Percentiles rank a stretch among this genome's conserved stretches.
Conservation (phyloP, 352 stramenopile genomes). For the Phytopythium mirpurense region DNA sequence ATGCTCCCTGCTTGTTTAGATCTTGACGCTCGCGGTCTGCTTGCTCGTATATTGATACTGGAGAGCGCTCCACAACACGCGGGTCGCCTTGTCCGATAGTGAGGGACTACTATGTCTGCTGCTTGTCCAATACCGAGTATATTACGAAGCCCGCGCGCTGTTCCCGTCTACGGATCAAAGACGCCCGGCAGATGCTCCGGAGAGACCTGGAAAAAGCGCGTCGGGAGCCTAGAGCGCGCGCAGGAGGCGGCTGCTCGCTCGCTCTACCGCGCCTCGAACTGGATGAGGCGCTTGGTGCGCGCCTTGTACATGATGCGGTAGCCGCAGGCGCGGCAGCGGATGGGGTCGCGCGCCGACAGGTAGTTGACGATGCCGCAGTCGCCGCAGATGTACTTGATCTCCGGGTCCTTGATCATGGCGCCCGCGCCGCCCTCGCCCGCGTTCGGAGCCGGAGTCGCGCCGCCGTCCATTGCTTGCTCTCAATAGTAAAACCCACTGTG, state of each 20-base stretch:
- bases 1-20: too few relatives aligned
- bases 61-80: too few relatives aligned
- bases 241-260: constrained; percentile 10
- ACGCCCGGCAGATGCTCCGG: too few relatives aligned
- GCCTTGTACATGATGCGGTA: constrained; percentile 99
- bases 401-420: constrained; percentile 77
- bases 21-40: too few relatives aligned
- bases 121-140: too few relatives aligned
- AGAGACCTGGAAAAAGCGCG: too few relatives aligned
- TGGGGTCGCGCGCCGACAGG: constrained; percentile 93
- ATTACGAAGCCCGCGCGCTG: too few relatives aligned
- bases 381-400: constrained; percentile 97
- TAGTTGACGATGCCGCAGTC: constrained; percentile 96
- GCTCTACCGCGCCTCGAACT: constrained; percentile 90
- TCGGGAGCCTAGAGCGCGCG: not conserved
- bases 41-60: too few relatives aligned
- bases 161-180: too few relatives aligned
- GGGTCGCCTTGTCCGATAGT: too few relatives aligned
- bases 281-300: constrained; percentile 93
- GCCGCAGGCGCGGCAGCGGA: constrained; percentile 94
- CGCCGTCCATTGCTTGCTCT: constrained; percentile 58
- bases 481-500: too few relatives aligned
- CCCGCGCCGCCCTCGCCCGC: constrained; percentile 39
- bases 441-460: constrained; percentile 61
- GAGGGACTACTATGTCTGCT: too few relatives aligned